phyloP scores from a whole-genome alignment of 768 basidiomycete species.

The Bullera alba region DNA sequence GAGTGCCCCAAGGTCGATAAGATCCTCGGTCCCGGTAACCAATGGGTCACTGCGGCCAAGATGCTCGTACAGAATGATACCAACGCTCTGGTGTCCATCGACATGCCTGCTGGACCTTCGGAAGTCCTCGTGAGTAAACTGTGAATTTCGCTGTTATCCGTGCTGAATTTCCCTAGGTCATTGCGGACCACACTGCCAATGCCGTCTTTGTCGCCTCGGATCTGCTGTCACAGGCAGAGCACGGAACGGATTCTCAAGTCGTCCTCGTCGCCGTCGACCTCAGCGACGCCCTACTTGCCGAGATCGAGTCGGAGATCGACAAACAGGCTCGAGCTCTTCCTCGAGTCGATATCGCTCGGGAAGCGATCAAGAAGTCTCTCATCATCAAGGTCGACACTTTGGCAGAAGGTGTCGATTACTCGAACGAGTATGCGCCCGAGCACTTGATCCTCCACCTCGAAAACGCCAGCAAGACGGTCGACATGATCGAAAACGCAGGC shows the following conservation, averaged over 20 bases:
- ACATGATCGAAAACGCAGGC: constrained; percentile 78
- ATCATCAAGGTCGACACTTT: constrained; percentile 66
- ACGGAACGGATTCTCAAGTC: constrained; percentile 96
- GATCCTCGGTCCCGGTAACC: constrained; percentile 97
- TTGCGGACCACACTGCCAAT: constrained; percentile 79
- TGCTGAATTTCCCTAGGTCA: constrained; percentile 57
- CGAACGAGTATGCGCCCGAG: constrained; percentile 96
- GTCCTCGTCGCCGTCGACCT: constrained; percentile 79
- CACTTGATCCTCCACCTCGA: constrained; percentile 88
- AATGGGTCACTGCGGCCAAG: constrained; percentile 99
- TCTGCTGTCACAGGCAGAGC: constrained; percentile 93
- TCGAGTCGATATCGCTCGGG: constrained; percentile 79
- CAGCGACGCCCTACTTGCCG: constrained; percentile 54
- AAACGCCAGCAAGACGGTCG: constrained; percentile 60
- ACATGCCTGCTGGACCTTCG: constrained; percentile 98
- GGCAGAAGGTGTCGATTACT: constrained; percentile 75
- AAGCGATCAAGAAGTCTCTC: constrained; percentile 82
- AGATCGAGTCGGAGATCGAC: constrained; percentile 79
- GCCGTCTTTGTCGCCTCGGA: constrained; percentile 93
- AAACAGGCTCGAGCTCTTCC: constrained; percentile 76
- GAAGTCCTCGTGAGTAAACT: constrained; percentile 76
- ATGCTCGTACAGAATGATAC: constrained; percentile 99
- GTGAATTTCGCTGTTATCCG: constrained; percentile 14
- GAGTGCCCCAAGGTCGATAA: constrained; percentile 97
- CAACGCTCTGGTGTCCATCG: constrained; percentile 89